Conservation (phyloP, 176 grass and related monocot species). For the Chloris gayana region DNA sequence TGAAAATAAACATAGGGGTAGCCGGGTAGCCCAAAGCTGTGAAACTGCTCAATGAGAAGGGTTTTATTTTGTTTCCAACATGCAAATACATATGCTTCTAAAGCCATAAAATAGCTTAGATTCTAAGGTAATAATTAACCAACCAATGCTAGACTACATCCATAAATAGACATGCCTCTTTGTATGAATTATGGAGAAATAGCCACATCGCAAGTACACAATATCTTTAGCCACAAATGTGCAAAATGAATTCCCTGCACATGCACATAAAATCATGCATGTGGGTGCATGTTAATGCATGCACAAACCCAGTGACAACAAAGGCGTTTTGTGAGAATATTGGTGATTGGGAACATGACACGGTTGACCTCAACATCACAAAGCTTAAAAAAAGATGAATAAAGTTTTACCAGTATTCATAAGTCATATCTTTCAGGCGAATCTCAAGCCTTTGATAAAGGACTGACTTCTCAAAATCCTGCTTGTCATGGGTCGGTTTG, state of each 20-base stretch:
- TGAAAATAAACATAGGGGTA: background rate
- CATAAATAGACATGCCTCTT: background rate
- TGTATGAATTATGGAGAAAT: background rate
- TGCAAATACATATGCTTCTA: background rate
- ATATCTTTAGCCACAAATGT: conserved; percentile 4
- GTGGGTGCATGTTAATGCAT: background rate
- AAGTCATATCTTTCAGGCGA: conserved; percentile 98
- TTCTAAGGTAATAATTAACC: background rate
- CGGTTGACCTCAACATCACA: background rate
- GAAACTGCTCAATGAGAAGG: background rate
- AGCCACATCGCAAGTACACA: background rate
- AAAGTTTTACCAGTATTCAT: conserved; percentile 86
- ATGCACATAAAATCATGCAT: background rate
- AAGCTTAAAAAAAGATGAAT: conserved; percentile 29
- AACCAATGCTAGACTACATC: background rate
- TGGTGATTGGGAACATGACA: conserved; percentile 24
- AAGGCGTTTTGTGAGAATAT: background rate
- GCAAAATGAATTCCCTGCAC: too few relatives aligned
- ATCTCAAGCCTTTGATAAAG: conserved; percentile 91
- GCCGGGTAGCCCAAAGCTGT: background rate
- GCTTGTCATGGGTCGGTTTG: conserved; percentile 98
- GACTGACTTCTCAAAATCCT: conserved; percentile 96
- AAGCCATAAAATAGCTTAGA: background rate
- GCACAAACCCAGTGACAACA: background rate
- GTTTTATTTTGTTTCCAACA: background rate